These are phyloP conservation scores for Pyrenophora tritici-repentis DNA, from an alignment of 2,329 filamentous ascomycete genomes.

Conservation along the genomic window DNA sequence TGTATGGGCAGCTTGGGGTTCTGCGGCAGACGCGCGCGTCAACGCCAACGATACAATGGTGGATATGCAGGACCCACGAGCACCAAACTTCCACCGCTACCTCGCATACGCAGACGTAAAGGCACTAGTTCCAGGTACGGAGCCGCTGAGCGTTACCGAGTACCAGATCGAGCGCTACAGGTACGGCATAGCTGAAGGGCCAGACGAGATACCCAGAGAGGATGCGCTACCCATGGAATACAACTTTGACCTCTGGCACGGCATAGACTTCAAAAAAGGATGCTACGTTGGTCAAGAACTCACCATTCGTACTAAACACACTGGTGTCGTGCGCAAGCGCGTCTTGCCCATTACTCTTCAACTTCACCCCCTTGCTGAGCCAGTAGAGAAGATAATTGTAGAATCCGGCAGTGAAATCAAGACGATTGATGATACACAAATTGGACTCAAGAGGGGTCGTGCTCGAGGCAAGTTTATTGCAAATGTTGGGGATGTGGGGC, in stretches of 20 bases:
- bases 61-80: conserved; percentile 30
- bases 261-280: conserved; percentile 91
- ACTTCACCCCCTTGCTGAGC: conserved; percentile 3
- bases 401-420: conserved; percentile 59
- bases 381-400: conserved; percentile 26
- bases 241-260: conserved; percentile 85
- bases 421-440: conserved; percentile 53
- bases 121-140: conserved; percentile 3
- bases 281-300: conserved; percentile 97
- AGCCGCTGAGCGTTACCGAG: conserved; percentile 45
- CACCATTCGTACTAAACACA: conserved; percentile 93
- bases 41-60: conserved; percentile 13
- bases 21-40: conserved; percentile 5
- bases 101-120: conserved; percentile 3
- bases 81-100: conserved; percentile 17
- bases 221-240: conserved; percentile 81
- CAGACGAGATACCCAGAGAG: conserved; percentile 73
- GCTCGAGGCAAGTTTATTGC: conserved; percentile 80
- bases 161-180: conserved; percentile 81
- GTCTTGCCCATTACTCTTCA: conserved; percentile 82
- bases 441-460: conserved; percentile 56
- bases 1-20: conserved; percentile 77
- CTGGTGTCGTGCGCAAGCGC: conserved; percentile 88
- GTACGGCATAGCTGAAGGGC: conserved; percentile 82
- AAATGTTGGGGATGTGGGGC: conserved; percentile 81